Conservation (phyloP, 2,329 filamentous ascomycete genomes). For the Aspergillus calidoustus region DNA sequence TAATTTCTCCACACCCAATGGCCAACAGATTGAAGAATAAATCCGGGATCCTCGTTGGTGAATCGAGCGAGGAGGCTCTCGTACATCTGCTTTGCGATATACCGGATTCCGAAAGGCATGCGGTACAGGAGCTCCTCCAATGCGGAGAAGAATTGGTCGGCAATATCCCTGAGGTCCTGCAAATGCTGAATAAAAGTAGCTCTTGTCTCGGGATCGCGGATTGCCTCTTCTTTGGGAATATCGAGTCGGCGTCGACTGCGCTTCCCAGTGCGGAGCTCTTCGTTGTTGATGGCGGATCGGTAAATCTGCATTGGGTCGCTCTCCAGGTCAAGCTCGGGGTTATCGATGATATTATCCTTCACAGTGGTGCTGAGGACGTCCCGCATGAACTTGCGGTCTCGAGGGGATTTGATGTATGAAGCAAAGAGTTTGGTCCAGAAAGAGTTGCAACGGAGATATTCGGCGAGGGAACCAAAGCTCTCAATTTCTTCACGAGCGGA, state of each 20-base stretch:
- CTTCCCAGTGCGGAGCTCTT: conserved; percentile 88
- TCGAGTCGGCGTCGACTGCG: conserved; percentile 81
- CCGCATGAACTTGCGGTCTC: conserved; percentile 89
- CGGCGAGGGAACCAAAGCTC: conserved; percentile 71
- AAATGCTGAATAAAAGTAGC: conserved; percentile 93
- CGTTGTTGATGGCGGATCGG: conserved; percentile 91
- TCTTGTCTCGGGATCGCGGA: conserved; percentile 90
- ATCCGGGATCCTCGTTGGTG: conserved; percentile 74
- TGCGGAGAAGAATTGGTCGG: conserved; percentile 82
- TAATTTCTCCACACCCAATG: conserved; percentile 96
- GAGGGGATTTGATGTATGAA: conserved; percentile 87
- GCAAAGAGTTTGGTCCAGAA: conserved; percentile 89
- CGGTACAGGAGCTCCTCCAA: conserved; percentile 82
- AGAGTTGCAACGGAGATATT: conserved; percentile 86
- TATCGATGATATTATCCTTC: conserved; percentile 90
- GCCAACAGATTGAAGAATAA: conserved; percentile 80
- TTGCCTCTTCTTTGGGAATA: conserved; percentile 89
- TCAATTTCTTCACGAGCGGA: conserved; percentile 88
- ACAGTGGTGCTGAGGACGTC: conserved; percentile 84
- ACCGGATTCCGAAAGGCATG: conserved; percentile 92
- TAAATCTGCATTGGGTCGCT: conserved; percentile 98
- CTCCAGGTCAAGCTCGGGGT: conserved; percentile 87
- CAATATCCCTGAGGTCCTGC: conserved; percentile 90
- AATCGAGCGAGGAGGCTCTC: conserved; percentile 78
- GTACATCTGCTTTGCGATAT: conserved; percentile 84